A percentile compares a stretch with the other conserved stretches of the same genome.
These are phyloP conservation scores for Inosperma sp. DNA, from an alignment of 768 basidiomycete species.

Conservation along the genomic window DNA sequence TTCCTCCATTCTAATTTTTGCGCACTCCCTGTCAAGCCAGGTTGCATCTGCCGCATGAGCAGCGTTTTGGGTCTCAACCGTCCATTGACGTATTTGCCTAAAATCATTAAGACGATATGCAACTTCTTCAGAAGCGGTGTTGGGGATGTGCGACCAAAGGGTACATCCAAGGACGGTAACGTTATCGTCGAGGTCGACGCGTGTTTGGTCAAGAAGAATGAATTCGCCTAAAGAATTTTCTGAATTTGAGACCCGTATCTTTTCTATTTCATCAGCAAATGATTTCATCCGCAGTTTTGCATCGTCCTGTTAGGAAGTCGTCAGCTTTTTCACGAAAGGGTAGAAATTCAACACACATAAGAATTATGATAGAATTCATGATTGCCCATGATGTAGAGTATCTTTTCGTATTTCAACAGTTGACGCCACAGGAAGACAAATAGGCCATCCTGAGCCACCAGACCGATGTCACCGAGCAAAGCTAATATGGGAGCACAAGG, in stretches of 20 bases:
- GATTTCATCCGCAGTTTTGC: not conserved
- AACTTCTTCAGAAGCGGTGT: slow-evolving; percentile 24
- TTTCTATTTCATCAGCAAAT: not conserved
- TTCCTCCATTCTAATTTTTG: slow-evolving; percentile 24
- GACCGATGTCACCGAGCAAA: slow-evolving; percentile 1
- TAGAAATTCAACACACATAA: not conserved
- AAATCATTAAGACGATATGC: slow-evolving; percentile 31
- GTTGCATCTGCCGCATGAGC: slow-evolving; percentile 26
- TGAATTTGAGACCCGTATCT: not conserved
- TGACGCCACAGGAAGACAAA: not conserved
- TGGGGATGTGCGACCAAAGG: slow-evolving; percentile 34
- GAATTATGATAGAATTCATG: not conserved
- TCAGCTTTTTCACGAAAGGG: not conserved
- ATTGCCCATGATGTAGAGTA: slow-evolving; percentile 6
- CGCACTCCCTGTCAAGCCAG: slow-evolving; percentile 31
- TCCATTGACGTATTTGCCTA: slow-evolving; percentile 26
- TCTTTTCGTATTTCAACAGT: slow-evolving; percentile 5
- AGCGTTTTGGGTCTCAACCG: slow-evolving; percentile 17
- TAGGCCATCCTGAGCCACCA: not conserved
- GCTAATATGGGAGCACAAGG: not conserved
- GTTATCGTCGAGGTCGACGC: slow-evolving; percentile 29
- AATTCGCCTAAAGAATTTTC: not conserved
- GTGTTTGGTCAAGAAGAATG: slow-evolving; percentile 30
- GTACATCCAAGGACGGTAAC: slow-evolving; percentile 40
- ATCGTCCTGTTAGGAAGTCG: not conserved